phyloP scores from a whole-genome alignment of 2,329 filamentous ascomycete species.

The Pseudocercospora fuligena region DNA sequence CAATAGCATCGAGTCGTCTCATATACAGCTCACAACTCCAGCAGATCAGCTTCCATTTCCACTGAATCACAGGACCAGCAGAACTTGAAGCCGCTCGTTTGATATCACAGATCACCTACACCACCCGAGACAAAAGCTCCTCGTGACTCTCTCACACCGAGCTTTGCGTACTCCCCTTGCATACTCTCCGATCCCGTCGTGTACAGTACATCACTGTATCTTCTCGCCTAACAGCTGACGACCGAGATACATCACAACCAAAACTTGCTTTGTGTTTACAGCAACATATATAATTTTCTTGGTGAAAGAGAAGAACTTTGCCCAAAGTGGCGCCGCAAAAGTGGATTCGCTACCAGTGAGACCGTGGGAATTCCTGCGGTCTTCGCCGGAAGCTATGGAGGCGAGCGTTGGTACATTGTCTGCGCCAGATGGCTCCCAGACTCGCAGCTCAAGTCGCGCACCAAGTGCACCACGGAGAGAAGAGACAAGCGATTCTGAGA shows the following conservation, averaged over 20 bases:
- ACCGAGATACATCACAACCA: neutral
- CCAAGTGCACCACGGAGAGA: slow-evolving; percentile 35
- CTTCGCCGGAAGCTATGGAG: slow-evolving; percentile 29
- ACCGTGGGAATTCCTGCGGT: slow-evolving; percentile 40
- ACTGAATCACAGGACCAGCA: slow-evolving; percentile 23
- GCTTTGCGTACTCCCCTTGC: slow-evolving; percentile 15
- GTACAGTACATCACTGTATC: slow-evolving; percentile 10
- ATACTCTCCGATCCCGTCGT: slow-evolving; percentile 12
- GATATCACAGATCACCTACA: slow-evolving; percentile 11
- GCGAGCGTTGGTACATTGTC: slow-evolving; percentile 29
- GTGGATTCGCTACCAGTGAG: slow-evolving; percentile 42
- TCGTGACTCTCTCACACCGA: slow-evolving; percentile 23
- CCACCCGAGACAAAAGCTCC: slow-evolving; percentile 28
- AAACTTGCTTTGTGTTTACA: neutral
- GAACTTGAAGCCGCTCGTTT: slow-evolving; percentile 18
- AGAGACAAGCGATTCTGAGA: slow-evolving; percentile 44
- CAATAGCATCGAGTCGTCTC: slow-evolving; percentile 24
- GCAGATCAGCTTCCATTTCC: slow-evolving; percentile 1
- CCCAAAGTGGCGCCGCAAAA: slow-evolving; percentile 28
- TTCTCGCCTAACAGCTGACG: slow-evolving; percentile 9
- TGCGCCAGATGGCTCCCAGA: slow-evolving; percentile 23
- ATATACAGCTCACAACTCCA: slow-evolving; percentile 15
- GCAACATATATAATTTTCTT: neutral
- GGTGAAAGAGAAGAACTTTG: slow-evolving; percentile 11
- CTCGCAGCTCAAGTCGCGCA: slow-evolving; percentile 34